A percentile compares a stretch with the other conserved stretches of the same genome.
Evolutionary conservation across 2,329 filamentous ascomycete genomes (phyloP).

Genomic region (Trichophyton rubrum): DNA sequence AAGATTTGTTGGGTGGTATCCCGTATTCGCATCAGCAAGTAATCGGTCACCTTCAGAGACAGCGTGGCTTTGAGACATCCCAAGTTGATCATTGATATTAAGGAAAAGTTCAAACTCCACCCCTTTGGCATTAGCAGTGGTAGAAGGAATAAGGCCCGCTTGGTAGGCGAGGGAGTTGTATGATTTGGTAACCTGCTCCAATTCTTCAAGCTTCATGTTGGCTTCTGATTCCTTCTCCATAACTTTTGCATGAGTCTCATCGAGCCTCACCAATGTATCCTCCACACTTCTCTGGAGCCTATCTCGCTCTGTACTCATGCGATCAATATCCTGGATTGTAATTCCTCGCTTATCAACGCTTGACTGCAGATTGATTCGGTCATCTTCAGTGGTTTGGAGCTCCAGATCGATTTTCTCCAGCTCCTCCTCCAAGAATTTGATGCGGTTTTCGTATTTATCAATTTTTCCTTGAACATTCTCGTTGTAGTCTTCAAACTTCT

Average conservation of each 20-base stretch:
- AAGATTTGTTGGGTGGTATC: slow-evolving; percentile 81
- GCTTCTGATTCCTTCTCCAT: slow-evolving; percentile 82
- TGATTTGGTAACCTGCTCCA: slow-evolving; percentile 77
- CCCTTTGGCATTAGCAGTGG: slow-evolving; percentile 74
- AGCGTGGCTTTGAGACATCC: slow-evolving; percentile 37
- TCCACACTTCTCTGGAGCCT: slow-evolving; percentile 83
- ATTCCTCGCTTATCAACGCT: slow-evolving; percentile 88
- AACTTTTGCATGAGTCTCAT: slow-evolving; percentile 73
- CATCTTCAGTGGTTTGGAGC: slow-evolving; percentile 66
- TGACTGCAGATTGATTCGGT: slow-evolving; percentile 65
- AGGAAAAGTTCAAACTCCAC: slow-evolving; percentile 74
- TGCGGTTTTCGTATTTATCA: slow-evolving; percentile 74
- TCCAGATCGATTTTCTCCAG: slow-evolving; percentile 66
- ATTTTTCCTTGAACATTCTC: slow-evolving; percentile 68
- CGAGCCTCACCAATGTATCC: slow-evolving; percentile 58
- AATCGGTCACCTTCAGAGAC: slow-evolving; percentile 57
- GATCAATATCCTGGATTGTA: slow-evolving; percentile 95
- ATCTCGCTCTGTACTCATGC: slow-evolving; percentile 92
- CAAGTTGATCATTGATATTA: slow-evolving; percentile 56
- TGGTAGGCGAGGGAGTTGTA: slow-evolving; percentile 95
- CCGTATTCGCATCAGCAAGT: slow-evolving; percentile 66
- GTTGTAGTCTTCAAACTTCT: slow-evolving; percentile 95
- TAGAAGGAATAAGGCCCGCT: slow-evolving; percentile 74
- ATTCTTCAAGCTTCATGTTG: slow-evolving; percentile 70
- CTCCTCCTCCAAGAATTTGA: slow-evolving; percentile 72